Evolutionary conservation across 208 protist genomes (phyloP).

Genomic region (Trypanosoma platydactyli): DNA sequence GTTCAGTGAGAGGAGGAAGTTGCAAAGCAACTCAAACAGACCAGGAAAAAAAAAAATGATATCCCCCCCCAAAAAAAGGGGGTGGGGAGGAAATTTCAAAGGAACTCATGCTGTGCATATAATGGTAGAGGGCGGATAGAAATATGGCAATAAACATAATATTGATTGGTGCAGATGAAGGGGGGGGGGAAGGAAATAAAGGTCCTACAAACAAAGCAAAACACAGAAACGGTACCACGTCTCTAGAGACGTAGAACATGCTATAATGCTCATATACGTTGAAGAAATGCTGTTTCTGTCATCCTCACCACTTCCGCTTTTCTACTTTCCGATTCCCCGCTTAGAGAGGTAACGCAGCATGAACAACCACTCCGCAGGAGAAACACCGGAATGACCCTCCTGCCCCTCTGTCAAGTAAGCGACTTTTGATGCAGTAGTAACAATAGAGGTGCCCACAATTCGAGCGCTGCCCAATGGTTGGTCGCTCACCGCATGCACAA

Average conservation of each 20-base stretch:
- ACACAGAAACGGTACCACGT: too few species aligned
- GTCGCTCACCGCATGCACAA: slow-evolving; percentile 68
- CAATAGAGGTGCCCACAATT: slow-evolving; percentile 92
- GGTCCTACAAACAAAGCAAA: too few species aligned
- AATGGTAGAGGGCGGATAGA: neutral
- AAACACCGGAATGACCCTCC: slow-evolving; percentile 78
- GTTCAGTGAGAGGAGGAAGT: slow-evolving; percentile 15
- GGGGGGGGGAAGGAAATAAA: too few species aligned
- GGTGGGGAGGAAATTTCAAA: neutral
- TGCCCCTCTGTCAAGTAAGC: slow-evolving; percentile 55
- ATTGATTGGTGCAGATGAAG: too few species aligned
- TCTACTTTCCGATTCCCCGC: neutral
- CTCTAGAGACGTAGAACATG: too few species aligned
- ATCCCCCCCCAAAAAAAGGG: slow-evolving; percentile 1
- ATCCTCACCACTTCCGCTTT: neutral
- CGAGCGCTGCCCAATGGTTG: slow-evolving; percentile 67
- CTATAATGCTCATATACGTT: neutral
- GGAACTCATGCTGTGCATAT: neutral
- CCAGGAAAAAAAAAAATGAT: slow-evolving; percentile 11
- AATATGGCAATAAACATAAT: too few species aligned
- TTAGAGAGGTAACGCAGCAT: slow-evolving; percentile 25
- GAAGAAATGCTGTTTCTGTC: neutral
- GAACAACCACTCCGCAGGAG: slow-evolving; percentile 65
- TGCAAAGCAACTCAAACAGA: neutral
- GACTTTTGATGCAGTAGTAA: slow-evolving; percentile 93